Base-by-base conservation (phyloP, 768 basidiomycete species). In the Lentinula aciculospora region DNA sequence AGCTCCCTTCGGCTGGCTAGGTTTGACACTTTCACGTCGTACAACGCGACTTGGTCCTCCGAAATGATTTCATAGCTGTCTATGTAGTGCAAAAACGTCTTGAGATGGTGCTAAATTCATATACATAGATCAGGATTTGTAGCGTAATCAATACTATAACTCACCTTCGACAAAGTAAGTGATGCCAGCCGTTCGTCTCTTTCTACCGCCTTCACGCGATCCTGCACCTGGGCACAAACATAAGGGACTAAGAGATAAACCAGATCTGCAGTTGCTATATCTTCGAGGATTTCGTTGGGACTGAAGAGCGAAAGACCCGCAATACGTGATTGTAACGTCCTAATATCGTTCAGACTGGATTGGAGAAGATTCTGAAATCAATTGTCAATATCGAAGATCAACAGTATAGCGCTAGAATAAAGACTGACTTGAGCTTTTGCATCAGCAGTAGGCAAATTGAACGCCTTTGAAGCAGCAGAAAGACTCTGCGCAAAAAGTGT, bases 271-370 rank as follows among this genome's bases (percentile, higher is more conserved):
- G 92, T 92, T 2, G 88, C 76, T 56, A 96, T 84, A 68, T 96
- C 93, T 45, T 92, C 88, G 17, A 94, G 72, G 0, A 76, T 77
- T 65, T 96, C 93, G 65, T 95, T 95, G 3, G 85, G 76, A 58
- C 92, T 94, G 73, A 95, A 93, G 34, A 95, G 71, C 0, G 83
- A 81, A 44, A 94, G 74, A 37, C 76, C 77, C 25, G 77, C 62
- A 56, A 93, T 76, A 25, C 83, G 80, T 31, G 77, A 71, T 46
- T 75, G 72, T 37, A 89, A 69, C 42, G 73, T 71, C 25, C 73
- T 72, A 29, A 94, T 72, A 72, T 91, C 83, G 6, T 69, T 67
- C 51, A 88, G 67, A 42, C 82, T 75, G 47, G 78, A 74, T 40
- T 76, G 73, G 27, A 92, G 68, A 55, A 89, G 69, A 61, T 82